Evolutionary conservation across 345 rosid species (phyloP).

Genomic region (Passiflora organensis): DNA sequence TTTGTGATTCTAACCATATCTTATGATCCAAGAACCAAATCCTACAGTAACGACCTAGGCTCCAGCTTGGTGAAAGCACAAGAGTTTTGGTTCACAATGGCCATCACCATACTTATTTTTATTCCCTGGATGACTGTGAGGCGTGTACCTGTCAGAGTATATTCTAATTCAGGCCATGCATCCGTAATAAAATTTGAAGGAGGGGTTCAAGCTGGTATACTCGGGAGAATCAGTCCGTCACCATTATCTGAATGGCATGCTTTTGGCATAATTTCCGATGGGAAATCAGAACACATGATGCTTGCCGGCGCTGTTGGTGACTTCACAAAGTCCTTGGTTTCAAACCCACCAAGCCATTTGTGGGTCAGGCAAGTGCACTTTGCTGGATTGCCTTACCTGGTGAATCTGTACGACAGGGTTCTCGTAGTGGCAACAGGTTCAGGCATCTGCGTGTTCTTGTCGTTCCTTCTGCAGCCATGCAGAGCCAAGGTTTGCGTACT

Average conservation of each 20-base stretch:
- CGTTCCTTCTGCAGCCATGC: slow-evolving; percentile 67
- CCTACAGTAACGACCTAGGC: slow-evolving; percentile 42
- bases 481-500: slow-evolving; percentile 49
- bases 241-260: slow-evolving; percentile 94
- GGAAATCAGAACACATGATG: slow-evolving; percentile 79
- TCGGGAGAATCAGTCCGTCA: slow-evolving; percentile 89
- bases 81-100: slow-evolving; percentile 74
- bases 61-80: slow-evolving; percentile 42
- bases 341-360: slow-evolving; percentile 62
- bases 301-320: slow-evolving; percentile 88
- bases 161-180: slow-evolving; percentile 69
- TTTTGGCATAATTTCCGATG: slow-evolving; percentile 73
- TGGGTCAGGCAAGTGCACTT: slow-evolving; percentile 80
- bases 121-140: slow-evolving; percentile 75
- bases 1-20: slow-evolving; percentile 52
- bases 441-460: slow-evolving; percentile 75
- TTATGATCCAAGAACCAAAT: slow-evolving; percentile 51
- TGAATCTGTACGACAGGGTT: slow-evolving; percentile 66
- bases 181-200: slow-evolving; percentile 64
- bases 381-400: slow-evolving; percentile 72
- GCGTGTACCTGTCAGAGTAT: slow-evolving; percentile 46
- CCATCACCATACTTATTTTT: slow-evolving; percentile 48
- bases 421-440: slow-evolving; percentile 81
- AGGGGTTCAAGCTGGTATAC: slow-evolving; percentile 62
- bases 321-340: slow-evolving; percentile 59